These are phyloP conservation scores for Lophium mytilinum DNA, from an alignment of 495 filamentous ascomycete genomes.

Conservation along the genomic window DNA sequence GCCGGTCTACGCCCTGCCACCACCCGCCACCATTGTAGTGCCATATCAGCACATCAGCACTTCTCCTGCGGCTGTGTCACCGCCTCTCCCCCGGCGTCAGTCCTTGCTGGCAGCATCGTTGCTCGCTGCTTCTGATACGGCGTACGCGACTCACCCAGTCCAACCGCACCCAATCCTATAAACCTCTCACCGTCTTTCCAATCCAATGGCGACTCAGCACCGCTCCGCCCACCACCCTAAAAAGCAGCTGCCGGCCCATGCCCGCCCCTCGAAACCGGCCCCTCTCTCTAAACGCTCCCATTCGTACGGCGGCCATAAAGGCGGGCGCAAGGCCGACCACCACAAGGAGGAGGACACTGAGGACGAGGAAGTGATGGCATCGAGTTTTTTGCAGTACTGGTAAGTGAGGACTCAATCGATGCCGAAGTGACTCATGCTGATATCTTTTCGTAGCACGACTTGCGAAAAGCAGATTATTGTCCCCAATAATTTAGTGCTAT, in stretches of 20 bases:
- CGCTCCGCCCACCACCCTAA: constrained; percentile 21
- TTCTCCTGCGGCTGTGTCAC: constrained; percentile 21
- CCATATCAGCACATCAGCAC: constrained; percentile 21
- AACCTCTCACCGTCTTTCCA: constrained; percentile 27
- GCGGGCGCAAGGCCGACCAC: constrained; percentile 3
- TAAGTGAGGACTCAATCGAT: constrained; percentile 32
- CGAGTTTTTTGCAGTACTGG: constrained; percentile 61
- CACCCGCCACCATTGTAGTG: too few species aligned
- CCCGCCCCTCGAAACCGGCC: constrained; percentile 19
- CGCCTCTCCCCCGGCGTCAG: constrained; percentile 15
- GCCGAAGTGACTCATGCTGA: constrained; percentile 1
- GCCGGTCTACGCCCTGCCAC: constrained; percentile 1
- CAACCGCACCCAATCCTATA: constrained; percentile 7
- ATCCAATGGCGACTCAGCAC: constrained; percentile 20
- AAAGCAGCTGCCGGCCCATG: constrained; percentile 20
- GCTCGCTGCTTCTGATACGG: constrained; percentile 12
- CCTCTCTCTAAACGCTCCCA: constrained; percentile 16
- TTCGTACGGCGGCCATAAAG: constrained; percentile 17
- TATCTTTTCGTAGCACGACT: constrained; percentile 41
- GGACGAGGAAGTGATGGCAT: constrained; percentile 50
- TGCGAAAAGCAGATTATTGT: constrained; percentile 62
- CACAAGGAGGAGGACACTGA: constrained; percentile 25
- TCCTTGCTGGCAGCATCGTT: constrained; percentile 17
- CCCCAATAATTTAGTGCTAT: constrained; percentile 51
- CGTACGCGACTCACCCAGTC: constrained; percentile 15